Evolutionary conservation across 257 asterid genomes (phyloP), one percentile per base, ranked within the genome.

Genomic region (Capsicum pubescens): DNA sequence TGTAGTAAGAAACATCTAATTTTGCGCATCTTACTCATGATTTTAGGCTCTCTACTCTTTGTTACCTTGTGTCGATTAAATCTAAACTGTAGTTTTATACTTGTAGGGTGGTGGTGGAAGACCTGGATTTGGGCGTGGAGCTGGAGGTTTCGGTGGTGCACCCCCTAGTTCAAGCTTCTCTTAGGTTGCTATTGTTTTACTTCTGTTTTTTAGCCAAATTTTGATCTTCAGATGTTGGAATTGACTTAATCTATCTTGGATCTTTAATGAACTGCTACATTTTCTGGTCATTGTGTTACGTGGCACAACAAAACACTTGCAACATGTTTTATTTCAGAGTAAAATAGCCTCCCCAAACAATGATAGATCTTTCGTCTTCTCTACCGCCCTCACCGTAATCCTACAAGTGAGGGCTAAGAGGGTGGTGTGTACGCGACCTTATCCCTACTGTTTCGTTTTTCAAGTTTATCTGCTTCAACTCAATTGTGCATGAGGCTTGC

Each of bases 111-210:
- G 85, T 21, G 90, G 90, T 84, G 89, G 88, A 86, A 86, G 90
- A 55, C 86, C 90, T 50, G 86, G 86, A 11, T 88, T 84, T 82
- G 90, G 90, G 1, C 90, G 90, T 81, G 90, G 90, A 56, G 68
- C 90, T 52, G 90, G 88, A 74, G 90, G 90, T 16, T 84, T 19
- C 11, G 84, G 84, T 69, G 80, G 87, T 3, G 90, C 91, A 83
- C 90, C 91, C n/a, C 91, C 90, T 35, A 84, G 91, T 72, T 87
- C 90, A 36, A 87, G 87, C 89, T 87, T 80, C 80, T 80, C 89
- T 35, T 89, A 87, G 46, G 70, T 68, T 76, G 59, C 81, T 26
- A 15, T 76, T 76, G 3, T 26, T 69, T 39, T 39, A 39, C 42
- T 39, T 39, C 4, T 39, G 44, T 39, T 39, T 1, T 39, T 15